phyloP scores from a whole-genome alignment of 2,329 filamentous ascomycete genomes.

The Teratosphaeria viscida region DNA sequence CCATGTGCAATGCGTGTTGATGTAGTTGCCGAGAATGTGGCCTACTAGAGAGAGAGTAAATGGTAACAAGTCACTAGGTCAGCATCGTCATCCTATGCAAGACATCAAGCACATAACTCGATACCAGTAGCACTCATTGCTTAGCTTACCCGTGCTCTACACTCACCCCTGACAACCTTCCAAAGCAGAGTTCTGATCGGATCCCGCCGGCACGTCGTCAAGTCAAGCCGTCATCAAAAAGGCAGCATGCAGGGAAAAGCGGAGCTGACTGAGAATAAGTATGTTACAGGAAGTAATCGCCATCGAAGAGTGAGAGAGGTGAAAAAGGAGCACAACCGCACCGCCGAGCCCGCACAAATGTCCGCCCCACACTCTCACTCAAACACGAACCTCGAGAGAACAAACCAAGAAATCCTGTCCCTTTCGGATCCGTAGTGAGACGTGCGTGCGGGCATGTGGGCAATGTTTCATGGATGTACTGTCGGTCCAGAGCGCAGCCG shows the following conservation, averaged over 20 bases:
- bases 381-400: background rate
- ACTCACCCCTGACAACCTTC: no score
- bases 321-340: background rate
- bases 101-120: no score
- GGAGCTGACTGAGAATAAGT: background rate
- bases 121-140: no score
- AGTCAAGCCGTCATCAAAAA: background rate
- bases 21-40: no score
- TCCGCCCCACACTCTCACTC: background rate
- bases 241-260: no score
- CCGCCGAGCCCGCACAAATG: background rate
- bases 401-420: background rate
- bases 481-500: background rate
- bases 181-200: no score
- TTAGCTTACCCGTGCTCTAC: no score
- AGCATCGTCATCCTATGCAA: no score
- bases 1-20: no score
- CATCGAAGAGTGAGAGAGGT: background rate
- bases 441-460: background rate
- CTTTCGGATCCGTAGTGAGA: background rate
- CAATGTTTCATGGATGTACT: background rate
- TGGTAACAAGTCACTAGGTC: no score
- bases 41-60: no score
- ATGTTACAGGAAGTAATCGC: background rate
- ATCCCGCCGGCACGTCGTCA: background rate